These are phyloP conservation scores for Elongisporangium prolatum DNA, from an alignment of 352 stramenopile species.

Conservation along the genomic window DNA sequence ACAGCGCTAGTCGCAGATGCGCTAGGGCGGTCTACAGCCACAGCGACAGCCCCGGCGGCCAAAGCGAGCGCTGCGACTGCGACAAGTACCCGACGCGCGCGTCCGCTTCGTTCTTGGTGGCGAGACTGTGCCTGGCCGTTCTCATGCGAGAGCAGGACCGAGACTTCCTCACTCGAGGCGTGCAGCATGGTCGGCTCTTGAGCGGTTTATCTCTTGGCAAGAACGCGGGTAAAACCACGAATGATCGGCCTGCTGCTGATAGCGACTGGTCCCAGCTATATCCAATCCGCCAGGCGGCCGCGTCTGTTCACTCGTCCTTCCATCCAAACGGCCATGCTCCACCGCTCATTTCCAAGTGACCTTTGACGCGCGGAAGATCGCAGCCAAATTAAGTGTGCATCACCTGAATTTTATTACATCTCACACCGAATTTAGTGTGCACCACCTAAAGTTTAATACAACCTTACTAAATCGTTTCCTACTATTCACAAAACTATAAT, in stretches of 20 bases:
- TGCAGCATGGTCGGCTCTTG: not conserved
- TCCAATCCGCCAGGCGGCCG: not conserved
- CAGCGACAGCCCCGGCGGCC: conserved; percentile 17
- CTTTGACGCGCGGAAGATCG: not conserved
- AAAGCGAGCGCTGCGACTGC: conserved; percentile 11
- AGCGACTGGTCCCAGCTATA: not conserved
- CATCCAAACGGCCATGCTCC: not conserved
- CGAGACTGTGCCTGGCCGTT: not conserved
- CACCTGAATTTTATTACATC: too few species aligned
- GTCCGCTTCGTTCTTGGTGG: not conserved
- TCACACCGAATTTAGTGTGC: too few species aligned
- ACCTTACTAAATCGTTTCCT: too few species aligned
- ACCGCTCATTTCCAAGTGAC: not conserved
- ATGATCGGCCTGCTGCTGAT: not conserved
- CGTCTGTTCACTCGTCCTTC: not conserved
- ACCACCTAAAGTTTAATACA: too few species aligned
- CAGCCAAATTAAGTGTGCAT: not conserved
- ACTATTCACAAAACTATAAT: not conserved
- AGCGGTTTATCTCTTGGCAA: not conserved
- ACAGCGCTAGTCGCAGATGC: not conserved
- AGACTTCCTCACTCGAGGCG: not conserved
- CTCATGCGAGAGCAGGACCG: not conserved
- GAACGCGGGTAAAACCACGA: not conserved
- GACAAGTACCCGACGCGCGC: not conserved
- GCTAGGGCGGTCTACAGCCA: conserved; percentile 8